Conservation (phyloP, 2,329 filamentous ascomycete species). For the Grosmannia serpens region DNA sequence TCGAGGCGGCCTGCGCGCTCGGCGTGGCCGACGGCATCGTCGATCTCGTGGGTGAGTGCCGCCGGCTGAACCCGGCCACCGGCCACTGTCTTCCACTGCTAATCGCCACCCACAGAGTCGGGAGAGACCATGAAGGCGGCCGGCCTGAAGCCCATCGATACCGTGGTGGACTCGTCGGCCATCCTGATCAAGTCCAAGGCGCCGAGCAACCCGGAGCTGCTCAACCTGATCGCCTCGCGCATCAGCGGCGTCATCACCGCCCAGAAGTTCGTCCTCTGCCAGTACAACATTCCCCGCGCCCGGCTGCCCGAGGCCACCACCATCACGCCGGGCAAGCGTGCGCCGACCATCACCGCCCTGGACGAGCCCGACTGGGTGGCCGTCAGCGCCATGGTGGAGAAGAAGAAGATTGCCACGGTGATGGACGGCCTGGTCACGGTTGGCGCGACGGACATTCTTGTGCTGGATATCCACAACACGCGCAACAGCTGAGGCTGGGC, state of each 20-base stretch:
- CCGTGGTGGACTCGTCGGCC: constrained; percentile 76
- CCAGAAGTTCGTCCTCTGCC: constrained; percentile 86
- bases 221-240: constrained; percentile 73
- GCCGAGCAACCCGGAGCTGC: constrained; percentile 66
- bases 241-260: constrained; percentile 93
- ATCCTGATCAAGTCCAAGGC: constrained; percentile 85
- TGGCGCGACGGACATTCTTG: constrained; percentile 76
- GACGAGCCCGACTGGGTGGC: constrained; percentile 89
- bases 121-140: constrained; percentile 97
- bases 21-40: constrained; percentile 96
- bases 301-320: constrained; percentile 55
- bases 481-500: constrained; percentile 14
- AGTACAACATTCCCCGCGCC: constrained; percentile 78
- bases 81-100: background rate
- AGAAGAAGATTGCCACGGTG: constrained; percentile 69
- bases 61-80: too few species aligned
- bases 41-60: constrained; percentile 73
- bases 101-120: constrained; percentile 51
- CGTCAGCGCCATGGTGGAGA: constrained; percentile 87
- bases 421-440: constrained; percentile 75
- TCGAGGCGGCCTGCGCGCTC: constrained; percentile 90
- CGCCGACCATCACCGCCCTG: constrained; percentile 80
- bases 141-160: constrained; percentile 87
- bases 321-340: constrained; percentile 88
- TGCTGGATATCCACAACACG: constrained; percentile 73